A percentile compares a stretch with the other conserved stretches of the same genome.
Conservation (phyloP, 306 rosid species). For the Castanospermum australe region DNA sequence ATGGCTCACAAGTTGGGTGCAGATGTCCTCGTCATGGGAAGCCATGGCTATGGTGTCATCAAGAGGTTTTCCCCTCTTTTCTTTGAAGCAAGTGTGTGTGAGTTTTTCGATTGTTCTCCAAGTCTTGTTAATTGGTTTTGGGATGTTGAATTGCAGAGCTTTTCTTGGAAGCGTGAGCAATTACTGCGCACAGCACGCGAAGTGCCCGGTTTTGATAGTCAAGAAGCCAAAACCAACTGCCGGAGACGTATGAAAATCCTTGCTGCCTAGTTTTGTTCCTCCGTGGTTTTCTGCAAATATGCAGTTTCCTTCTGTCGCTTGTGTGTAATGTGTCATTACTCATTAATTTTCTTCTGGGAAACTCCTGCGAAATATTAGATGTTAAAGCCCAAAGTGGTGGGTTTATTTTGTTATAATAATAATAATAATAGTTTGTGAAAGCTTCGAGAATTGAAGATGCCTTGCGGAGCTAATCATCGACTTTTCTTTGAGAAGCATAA, state of each 20-base stretch:
- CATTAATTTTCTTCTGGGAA: neutral
- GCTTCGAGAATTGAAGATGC: neutral
- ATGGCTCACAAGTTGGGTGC: constrained; percentile 57
- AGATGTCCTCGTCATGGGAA: constrained; percentile 77
- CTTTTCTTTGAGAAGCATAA: neutral
- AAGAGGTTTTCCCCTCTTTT: constrained; percentile 48
- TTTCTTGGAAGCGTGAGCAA: constrained; percentile 95
- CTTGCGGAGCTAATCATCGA: neutral
- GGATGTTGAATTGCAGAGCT: constrained; percentile 52
- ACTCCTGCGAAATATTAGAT: neutral
- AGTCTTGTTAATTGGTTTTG: neutral
- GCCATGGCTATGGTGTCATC: constrained; percentile 80
- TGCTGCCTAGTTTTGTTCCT: neutral
- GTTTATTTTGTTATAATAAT: too few species aligned
- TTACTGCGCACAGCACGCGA: constrained; percentile 74
- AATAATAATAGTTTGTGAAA: neutral
- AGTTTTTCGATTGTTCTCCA: neutral
- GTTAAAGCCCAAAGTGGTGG: neutral
- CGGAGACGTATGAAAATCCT: neutral
- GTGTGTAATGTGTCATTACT: too few species aligned
- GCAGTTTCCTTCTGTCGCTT: neutral
- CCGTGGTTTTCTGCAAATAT: constrained; percentile 9
- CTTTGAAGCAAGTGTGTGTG: neutral
- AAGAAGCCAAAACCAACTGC: constrained; percentile 68
- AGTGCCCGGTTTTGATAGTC: constrained; percentile 81